phyloP scores from a whole-genome alignment of 1,284 basidiomycete genomes.

The Malassezia globosa region DNA sequence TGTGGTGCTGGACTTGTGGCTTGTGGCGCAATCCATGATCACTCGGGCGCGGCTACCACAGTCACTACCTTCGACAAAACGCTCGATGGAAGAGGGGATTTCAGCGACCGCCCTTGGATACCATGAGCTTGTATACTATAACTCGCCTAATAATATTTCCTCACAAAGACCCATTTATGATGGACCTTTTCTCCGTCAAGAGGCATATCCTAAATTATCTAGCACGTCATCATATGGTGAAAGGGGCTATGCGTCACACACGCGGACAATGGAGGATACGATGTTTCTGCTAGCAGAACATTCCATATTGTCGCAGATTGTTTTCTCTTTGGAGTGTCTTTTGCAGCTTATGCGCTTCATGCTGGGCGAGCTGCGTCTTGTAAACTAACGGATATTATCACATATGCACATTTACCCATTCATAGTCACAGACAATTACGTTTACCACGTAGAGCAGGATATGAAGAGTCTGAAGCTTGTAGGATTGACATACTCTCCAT shows the following conservation, averaged over 20 bases:
- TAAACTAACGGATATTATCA: conserved; percentile 15
- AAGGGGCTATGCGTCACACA: neutral
- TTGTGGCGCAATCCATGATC: conserved; percentile 49
- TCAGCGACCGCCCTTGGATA: conserved; percentile 23
- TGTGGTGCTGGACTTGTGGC: conserved; percentile 50
- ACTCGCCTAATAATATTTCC: neutral
- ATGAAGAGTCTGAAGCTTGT: neutral
- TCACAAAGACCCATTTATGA: neutral
- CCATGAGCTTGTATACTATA: conserved; percentile 3
- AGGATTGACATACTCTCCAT: neutral
- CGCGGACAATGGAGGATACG: neutral
- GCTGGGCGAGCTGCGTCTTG: conserved; percentile 33
- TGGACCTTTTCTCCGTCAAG: neutral
- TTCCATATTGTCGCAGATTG: conserved; percentile 28
- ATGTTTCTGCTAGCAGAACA: conserved; percentile 40
- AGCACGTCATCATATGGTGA: neutral
- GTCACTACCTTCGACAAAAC: conserved; percentile 49
- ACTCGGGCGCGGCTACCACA: conserved; percentile 50
- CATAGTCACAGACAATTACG: neutral
- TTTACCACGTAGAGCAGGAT: conserved; percentile 4
- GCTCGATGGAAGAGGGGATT: conserved; percentile 39
- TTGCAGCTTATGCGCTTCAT: conserved; percentile 27
- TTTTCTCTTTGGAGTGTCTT: conserved; percentile 24
- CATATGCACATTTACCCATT: too few relatives aligned
- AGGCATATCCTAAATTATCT: neutral